Percentiles rank a stretch among this genome's conserved stretches.
Conservation (phyloP, 345 rosid genomes). For the Camelina sativa region DNA sequence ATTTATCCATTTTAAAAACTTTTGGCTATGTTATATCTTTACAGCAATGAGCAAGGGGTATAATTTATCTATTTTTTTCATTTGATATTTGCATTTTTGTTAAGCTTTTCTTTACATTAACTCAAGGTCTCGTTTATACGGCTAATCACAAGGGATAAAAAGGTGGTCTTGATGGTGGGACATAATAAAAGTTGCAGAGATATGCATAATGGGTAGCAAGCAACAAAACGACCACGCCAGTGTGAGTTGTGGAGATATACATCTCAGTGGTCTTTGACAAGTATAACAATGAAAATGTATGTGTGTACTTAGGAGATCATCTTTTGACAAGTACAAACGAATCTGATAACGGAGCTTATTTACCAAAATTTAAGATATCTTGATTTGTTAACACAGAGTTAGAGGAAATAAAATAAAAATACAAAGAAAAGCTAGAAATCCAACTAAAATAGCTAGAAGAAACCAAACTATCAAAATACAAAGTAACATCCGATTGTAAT, state of each 20-base stretch:
- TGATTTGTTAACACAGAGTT: not conserved
- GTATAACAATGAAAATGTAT: not conserved
- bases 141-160: too few relatives aligned
- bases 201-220: too few relatives aligned
- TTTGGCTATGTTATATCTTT: not conserved
- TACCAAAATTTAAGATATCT: not conserved
- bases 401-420: too few relatives aligned
- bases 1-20: not conserved
- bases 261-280: not conserved
- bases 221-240: too few relatives aligned
- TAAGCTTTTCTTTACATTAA: not conserved
- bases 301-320: not conserved
- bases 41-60: not conserved
- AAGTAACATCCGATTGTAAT: too few relatives aligned
- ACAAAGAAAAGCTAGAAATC: too few relatives aligned
- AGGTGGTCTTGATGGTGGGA: too few relatives aligned
- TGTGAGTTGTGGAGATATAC: not conserved
- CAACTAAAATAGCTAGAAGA: too few relatives aligned
- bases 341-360: not conserved
- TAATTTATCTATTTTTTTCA: not conserved
- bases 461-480: too few relatives aligned
- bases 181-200: too few relatives aligned
- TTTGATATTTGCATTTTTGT: not conserved
- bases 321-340: not conserved
- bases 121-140: not conserved